Evolutionary conservation across 164 flowering plant species (phyloP), one percentile per base, ranked within the genome.

Genomic region (Piper longum): DNA sequence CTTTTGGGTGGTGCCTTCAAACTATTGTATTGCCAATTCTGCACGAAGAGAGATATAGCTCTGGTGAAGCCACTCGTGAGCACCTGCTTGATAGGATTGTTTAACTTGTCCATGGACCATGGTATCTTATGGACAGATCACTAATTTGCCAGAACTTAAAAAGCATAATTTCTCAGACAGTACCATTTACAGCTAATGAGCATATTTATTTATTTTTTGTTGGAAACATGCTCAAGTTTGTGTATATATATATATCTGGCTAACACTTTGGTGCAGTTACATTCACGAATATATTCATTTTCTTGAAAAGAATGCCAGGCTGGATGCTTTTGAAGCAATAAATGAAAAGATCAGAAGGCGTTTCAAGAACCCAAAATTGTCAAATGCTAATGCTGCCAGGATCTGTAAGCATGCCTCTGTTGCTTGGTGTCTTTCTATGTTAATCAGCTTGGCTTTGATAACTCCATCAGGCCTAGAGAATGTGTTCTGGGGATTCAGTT

Each of bases 291-390:
- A 88, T 69, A 80, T 93, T 64, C 77, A 77, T 40, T 75, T 72
- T 13, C 71, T 93, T 68, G 97, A 90, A 79, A 78, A 58, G 69
- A 76, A 81, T 73, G 69, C 71, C 61, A 88, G 77, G 73, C 70
- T 87, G 57, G 99, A 93, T 54, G 70, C 68, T 5, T 89, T 93
- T 56, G 99, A 93, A 79, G 87, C 77, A 70, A 88, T 90, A 69
- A 86, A 84, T 67, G 99, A 93, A 82, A 90, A 85, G 79, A 82
- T 93, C 41, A 77, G 95, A 52, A 90, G 82, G 74, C 92, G 96
- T 64, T 83, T 84, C 68, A 93, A 90, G 80, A 90, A 88, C 67
- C 91, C 97, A 43, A 93, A 90, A 69, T 72, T 88, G 66, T 84
- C 99, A 45, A 83, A 80, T 72, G 83, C 84, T 63, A 80, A 70